Percentiles rank a stretch among this genome's conserved stretches.
Evolutionary conservation across 2,329 filamentous ascomycete genomes (phyloP).

Genomic region (Sporothrix phasma): DNA sequence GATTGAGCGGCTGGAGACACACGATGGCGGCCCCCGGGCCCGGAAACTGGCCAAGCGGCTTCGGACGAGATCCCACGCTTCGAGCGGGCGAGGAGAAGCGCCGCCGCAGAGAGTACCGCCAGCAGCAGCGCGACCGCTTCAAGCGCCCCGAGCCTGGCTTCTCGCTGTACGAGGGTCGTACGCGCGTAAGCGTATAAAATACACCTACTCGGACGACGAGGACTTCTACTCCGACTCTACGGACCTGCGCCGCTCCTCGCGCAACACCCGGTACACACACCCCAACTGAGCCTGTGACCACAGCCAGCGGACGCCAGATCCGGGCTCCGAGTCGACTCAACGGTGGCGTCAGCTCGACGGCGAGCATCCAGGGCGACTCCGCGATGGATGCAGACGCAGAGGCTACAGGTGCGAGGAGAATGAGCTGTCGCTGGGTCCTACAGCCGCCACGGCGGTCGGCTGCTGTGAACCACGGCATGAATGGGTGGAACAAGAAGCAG

Average conservation of each 20-base stretch:
- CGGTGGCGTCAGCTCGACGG: slow-evolving; percentile 37
- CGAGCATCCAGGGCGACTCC: slow-evolving; percentile 35
- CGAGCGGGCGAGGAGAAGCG: slow-evolving; percentile 96
- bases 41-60: slow-evolving; percentile 71
- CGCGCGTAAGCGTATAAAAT: slow-evolving; percentile 89
- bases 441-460: slow-evolving; percentile 42
- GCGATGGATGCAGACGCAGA: slow-evolving; percentile 23
- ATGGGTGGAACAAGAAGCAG: slow-evolving; percentile 36
- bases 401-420: slow-evolving; percentile 19
- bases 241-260: slow-evolving; percentile 53
- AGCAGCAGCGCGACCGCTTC: slow-evolving; percentile 77
- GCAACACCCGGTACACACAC: slow-evolving; percentile 67
- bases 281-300: slow-evolving; percentile 61
- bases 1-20: slow-evolving; percentile 62
- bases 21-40: slow-evolving; percentile 73
- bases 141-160: slow-evolving; percentile 78
- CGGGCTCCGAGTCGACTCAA: slow-evolving; percentile 57
- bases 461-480: slow-evolving; percentile 39
- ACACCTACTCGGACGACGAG: slow-evolving; percentile 89
- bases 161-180: slow-evolving; percentile 91
- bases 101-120: slow-evolving; percentile 81
- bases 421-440: slow-evolving; percentile 33
- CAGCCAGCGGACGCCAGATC: slow-evolving; percentile 81
- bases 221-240: slow-evolving; percentile 57
- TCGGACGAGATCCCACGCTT: slow-evolving; percentile 72